A percentile compares a stretch with the other conserved stretches of the same genome.
These are phyloP conservation scores for Malus fusca DNA, from an alignment of 306 rosid genomes.

Conservation along the genomic window DNA sequence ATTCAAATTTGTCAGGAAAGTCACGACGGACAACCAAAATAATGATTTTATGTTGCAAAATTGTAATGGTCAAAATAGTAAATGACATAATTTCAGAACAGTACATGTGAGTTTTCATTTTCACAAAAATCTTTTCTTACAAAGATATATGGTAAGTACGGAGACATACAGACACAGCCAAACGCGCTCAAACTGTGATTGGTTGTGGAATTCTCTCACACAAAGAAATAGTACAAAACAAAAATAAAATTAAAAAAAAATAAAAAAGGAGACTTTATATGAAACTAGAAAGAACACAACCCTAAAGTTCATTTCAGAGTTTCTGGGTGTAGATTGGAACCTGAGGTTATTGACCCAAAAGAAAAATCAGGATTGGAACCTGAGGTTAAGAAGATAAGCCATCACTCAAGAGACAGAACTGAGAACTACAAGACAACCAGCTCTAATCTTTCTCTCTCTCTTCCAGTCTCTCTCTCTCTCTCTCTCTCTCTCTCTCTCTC, in stretches of 20 bases:
- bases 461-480: neutral
- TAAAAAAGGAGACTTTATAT: slow-evolving; percentile 24
- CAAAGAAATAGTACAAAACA: slow-evolving; percentile 14
- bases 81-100: neutral
- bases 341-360: slow-evolving; percentile 18
- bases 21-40: neutral
- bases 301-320: slow-evolving; percentile 35
- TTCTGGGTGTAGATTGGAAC: slow-evolving; percentile 34
- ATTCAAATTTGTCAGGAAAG: too few relatives aligned
- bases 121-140: neutral
- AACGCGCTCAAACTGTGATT: neutral
- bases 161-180: neutral
- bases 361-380: slow-evolving; percentile 14
- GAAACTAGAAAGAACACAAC: slow-evolving; percentile 55
- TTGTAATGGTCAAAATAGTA: neutral
- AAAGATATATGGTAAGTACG: neutral
- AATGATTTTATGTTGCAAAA: neutral
- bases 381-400: slow-evolving; percentile 26
- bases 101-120: neutral
- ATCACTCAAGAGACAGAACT: neutral
- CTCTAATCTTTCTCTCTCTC: slow-evolving; percentile 8
- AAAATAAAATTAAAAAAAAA: neutral
- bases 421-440: slow-evolving; percentile 13
- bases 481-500: slow-evolving; percentile 6
- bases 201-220: neutral